phyloP scores from a whole-genome alignment of 108 stramenopile genomes.

The Cyclotella baltica region DNA sequence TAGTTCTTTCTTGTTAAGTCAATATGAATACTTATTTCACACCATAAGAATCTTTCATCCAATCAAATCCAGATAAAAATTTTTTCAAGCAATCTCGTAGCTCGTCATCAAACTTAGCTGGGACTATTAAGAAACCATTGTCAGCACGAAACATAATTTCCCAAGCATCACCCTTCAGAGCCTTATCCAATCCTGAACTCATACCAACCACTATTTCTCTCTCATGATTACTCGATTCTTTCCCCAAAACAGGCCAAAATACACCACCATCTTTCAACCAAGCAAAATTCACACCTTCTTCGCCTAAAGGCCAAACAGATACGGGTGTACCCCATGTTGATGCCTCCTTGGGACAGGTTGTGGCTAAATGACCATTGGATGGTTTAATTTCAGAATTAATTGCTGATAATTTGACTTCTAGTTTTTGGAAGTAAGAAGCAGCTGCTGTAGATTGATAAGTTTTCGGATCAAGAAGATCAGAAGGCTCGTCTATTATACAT shows the following conservation, averaged over 20 bases:
- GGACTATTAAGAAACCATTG: constrained; percentile 46
- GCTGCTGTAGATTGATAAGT: constrained; percentile 51
- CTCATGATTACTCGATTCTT: not conserved
- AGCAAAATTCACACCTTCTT: constrained; percentile 45
- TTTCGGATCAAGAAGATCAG: constrained; percentile 48
- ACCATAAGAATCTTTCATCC: no score
- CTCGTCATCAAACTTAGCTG: constrained; percentile 39
- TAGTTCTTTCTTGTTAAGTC: no score
- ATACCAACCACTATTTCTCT: constrained; percentile 10
- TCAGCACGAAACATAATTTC: constrained; percentile 61
- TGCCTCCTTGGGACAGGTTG: constrained; percentile 51
- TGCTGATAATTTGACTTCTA: constrained; percentile 45
- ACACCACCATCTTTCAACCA: constrained; percentile 48
- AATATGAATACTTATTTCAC: no score
- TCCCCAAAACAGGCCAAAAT: constrained; percentile 40
- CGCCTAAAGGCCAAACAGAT: constrained; percentile 63
- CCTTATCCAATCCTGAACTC: constrained; percentile 19
- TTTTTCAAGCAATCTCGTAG: constrained; percentile 12
- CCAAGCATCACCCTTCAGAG: constrained; percentile 55
- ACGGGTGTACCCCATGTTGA: constrained; percentile 47
- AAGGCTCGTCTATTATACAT: constrained; percentile 37
- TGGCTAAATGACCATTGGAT: constrained; percentile 50
- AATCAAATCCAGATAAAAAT: no score
- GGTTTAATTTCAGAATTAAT: constrained; percentile 40
- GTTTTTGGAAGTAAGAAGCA: constrained; percentile 48